phyloP scores from a whole-genome alignment of 2,329 filamentous ascomycete genomes.

The Chalaropsis ovoidea region DNA sequence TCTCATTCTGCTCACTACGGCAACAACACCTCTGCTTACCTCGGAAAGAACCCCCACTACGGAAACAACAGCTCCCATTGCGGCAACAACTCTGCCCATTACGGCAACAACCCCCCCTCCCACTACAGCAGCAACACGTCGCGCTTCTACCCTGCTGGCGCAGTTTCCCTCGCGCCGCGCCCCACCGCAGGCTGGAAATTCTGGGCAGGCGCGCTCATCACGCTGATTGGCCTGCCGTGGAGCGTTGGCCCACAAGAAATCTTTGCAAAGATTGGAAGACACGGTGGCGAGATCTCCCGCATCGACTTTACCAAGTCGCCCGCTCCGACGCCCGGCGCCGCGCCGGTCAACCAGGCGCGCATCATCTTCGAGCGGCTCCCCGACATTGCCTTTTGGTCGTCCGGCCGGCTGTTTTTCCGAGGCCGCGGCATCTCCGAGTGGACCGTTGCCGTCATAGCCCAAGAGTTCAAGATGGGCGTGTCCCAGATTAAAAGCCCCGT shows the following conservation, averaged over 20 bases:
- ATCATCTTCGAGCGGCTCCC: constrained; percentile 4
- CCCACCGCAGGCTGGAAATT: constrained; percentile 11
- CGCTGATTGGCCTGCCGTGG: neutral
- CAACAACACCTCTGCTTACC: neutral
- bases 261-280: neutral
- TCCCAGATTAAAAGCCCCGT: constrained; percentile 17
- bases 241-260: neutral
- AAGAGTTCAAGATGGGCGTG: constrained; percentile 12
- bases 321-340: neutral
- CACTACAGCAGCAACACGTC: neutral
- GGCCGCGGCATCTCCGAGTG: neutral
- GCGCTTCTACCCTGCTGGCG: neutral
- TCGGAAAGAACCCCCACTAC: neutral
- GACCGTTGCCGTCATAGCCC: neutral
- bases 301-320: neutral
- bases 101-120: neutral
- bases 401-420: neutral
- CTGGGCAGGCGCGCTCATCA: constrained; percentile 10
- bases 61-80: neutral
- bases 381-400: constrained; percentile 4
- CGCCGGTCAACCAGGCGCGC: neutral
- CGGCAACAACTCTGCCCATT: too few relatives aligned
- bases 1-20: too few relatives aligned
- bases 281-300: constrained; percentile 9
- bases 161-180: neutral